Conservation (phyloP, 1,284 basidiomycete species). For the Microbotryum violaceum region DNA sequence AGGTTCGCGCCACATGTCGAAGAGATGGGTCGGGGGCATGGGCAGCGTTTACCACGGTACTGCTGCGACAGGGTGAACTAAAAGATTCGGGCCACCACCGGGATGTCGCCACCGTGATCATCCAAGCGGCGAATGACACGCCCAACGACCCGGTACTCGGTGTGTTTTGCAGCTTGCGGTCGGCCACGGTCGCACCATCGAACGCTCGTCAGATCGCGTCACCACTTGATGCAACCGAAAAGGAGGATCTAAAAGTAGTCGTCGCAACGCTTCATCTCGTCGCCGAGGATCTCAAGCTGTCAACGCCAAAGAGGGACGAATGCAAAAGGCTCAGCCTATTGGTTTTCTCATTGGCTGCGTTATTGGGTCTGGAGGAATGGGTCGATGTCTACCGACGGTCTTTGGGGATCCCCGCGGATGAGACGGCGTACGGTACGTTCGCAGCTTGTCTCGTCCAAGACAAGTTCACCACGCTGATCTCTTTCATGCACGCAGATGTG, state of each 20-base stretch:
- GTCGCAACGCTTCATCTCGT: constrained; percentile 67
- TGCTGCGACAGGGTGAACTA: too few species aligned
- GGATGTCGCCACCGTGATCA: too few species aligned
- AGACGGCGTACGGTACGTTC: background rate
- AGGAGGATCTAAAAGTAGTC: constrained; percentile 24
- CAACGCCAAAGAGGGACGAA: constrained; percentile 43
- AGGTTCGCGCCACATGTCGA: too few species aligned
- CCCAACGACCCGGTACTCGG: too few species aligned
- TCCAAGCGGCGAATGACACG: too few species aligned
- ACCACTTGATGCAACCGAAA: background rate
- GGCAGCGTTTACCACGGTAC: too few species aligned
- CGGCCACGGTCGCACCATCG: too few species aligned
- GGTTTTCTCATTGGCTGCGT: constrained; percentile 58
- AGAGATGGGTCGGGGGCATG: too few species aligned
- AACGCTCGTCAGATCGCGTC: too few species aligned
- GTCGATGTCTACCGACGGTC: constrained; percentile 66
- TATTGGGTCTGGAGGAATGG: constrained; percentile 64
- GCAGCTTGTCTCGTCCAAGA: background rate
- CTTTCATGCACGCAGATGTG: constrained; percentile 21
- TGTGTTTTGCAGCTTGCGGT: too few species aligned
- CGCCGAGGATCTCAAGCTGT: constrained; percentile 51
- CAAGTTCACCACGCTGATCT: constrained; percentile 3
- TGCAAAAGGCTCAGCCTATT: constrained; percentile 36
- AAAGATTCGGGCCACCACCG: too few species aligned
- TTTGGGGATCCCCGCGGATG: constrained; percentile 13